Evolutionary conservation across 345 rosid genomes (phyloP).

Genomic region (Garcia nutans): DNA sequence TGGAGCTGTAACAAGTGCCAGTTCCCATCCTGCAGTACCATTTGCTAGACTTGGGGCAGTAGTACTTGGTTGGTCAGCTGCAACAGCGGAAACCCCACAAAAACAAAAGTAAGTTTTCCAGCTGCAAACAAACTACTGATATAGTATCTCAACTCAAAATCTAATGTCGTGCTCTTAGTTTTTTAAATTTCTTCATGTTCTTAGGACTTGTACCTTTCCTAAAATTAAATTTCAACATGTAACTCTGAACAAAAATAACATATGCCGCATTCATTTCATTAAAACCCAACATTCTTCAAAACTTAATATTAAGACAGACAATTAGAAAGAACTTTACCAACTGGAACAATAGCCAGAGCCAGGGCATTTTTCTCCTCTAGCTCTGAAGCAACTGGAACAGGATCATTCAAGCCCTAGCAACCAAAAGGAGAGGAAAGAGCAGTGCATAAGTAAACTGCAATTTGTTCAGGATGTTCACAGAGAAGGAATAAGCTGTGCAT

Average conservation of each 20-base stretch:
- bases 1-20: slow-evolving; percentile 89
- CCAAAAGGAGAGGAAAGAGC: slow-evolving; percentile 14
- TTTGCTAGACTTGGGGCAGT: slow-evolving; percentile 41
- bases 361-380: slow-evolving; percentile 81
- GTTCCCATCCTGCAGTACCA: slow-evolving; percentile 82
- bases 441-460: slow-evolving; percentile 6
- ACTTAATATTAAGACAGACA: background rate
- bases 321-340: slow-evolving; percentile 45
- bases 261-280: background rate
- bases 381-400: slow-evolving; percentile 63
- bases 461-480: slow-evolving; percentile 3
- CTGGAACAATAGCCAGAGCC: slow-evolving; percentile 92
- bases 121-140: background rate
- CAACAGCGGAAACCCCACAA: slow-evolving; percentile 26
- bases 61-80: slow-evolving; percentile 62
- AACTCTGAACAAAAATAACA: background rate
- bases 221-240: background rate
- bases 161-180: background rate
- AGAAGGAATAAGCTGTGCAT: background rate
- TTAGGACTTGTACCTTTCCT: background rate
- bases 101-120: slow-evolving; percentile 8
- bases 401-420: slow-evolving; percentile 71
- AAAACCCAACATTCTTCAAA: background rate
- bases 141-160: slow-evolving; percentile 5
- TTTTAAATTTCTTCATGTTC: background rate